Conservation (phyloP, 1,284 basidiomycete species). For the Entoloma clypeatum region DNA sequence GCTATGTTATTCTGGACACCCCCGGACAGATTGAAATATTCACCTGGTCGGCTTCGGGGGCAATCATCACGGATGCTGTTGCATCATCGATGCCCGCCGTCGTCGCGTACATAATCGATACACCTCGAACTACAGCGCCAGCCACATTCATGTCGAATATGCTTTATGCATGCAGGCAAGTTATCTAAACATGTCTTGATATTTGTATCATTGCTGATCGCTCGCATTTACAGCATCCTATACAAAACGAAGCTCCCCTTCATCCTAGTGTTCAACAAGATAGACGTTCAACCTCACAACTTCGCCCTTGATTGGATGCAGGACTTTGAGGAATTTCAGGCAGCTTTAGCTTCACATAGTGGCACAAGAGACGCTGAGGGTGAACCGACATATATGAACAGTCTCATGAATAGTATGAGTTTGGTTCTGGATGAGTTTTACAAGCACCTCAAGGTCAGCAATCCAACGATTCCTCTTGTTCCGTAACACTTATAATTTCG, state of each 20-base stretch:
- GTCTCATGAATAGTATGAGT: conserved; percentile 99
- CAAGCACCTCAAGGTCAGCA: conserved; percentile 84
- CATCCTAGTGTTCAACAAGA: conserved; percentile 99
- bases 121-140: conserved; percentile 90
- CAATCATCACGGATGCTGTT: conserved; percentile 98
- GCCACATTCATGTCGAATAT: conserved; percentile 99
- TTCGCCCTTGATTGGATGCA: conserved; percentile 99
- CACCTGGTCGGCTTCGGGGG: conserved; percentile 98
- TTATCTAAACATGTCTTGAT: too few species aligned
- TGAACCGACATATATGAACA: conserved; percentile 98
- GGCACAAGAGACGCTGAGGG: too few species aligned
- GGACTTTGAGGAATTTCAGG: conserved; percentile 91
- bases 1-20: conserved; percentile 93
- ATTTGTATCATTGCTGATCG: conserved; percentile 3
- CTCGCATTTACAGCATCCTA: conserved; percentile 68
- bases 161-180: conserved; percentile 96
- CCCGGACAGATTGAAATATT: conserved; percentile 99
- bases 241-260: conserved; percentile 99
- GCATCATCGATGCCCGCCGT: conserved; percentile 92
- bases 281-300: conserved; percentile 83
- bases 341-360: conserved; percentile 61
- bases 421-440: conserved; percentile 99
- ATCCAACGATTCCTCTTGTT: background rate
- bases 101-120: conserved; percentile 97
- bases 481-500: background rate